Evolutionary conservation across 2,329 filamentous ascomycete species (phyloP).

Genomic region (Pseudocercospora musae): DNA sequence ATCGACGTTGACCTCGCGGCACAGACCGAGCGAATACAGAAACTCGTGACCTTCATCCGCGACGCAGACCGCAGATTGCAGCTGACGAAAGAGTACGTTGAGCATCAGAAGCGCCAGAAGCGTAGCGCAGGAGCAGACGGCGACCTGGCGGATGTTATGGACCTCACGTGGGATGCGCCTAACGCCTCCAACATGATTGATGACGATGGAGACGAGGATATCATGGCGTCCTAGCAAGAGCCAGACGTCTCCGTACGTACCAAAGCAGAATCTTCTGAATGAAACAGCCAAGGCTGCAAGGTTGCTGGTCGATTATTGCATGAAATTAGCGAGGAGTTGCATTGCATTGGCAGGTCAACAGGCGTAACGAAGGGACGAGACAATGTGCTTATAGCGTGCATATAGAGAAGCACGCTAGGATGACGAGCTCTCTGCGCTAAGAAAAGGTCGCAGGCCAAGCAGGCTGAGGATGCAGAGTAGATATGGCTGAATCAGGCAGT

Average conservation of each 20-base stretch:
- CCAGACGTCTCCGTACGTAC: background rate
- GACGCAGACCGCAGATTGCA: constrained; percentile 55
- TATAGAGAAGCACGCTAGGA: background rate
- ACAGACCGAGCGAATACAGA: constrained; percentile 51
- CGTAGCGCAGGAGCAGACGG: constrained; percentile 35
- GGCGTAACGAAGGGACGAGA: constrained; percentile 2
- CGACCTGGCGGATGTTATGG: constrained; percentile 38
- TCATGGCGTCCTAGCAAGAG: constrained; percentile 27
- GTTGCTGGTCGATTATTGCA: background rate
- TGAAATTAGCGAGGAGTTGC: constrained; percentile 13
- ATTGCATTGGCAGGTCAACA: background rate
- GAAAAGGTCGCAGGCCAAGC: background rate
- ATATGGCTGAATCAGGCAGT: constrained; percentile 9
- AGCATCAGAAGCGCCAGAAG: constrained; percentile 50
- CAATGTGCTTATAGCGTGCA: background rate
- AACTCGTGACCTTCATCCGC: constrained; percentile 51
- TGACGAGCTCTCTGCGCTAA: background rate
- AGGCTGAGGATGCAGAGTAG: constrained; percentile 1
- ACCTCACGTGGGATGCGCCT: constrained; percentile 32
- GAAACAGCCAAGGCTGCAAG: background rate
- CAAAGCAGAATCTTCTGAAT: background rate
- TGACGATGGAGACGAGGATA: constrained; percentile 32
- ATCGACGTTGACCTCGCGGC: constrained; percentile 40
- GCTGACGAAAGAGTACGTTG: constrained; percentile 58
- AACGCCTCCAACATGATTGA: constrained; percentile 16